Conservation (phyloP, 352 stramenopile genomes). For the Aphanomyces stellatus region DNA sequence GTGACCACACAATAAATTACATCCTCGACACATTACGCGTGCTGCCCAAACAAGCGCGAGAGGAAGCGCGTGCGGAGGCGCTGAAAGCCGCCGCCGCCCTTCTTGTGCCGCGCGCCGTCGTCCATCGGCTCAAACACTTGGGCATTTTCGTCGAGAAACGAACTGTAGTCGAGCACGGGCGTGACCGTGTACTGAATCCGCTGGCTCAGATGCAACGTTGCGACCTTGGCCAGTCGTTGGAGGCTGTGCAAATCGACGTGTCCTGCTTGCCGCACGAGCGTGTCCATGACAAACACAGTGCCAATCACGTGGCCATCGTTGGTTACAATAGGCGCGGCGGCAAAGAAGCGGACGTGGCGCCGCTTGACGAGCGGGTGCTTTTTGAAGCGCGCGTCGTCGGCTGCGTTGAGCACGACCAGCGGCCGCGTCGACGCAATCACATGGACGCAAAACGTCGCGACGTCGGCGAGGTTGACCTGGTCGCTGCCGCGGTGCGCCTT, state of each 20-base stretch:
- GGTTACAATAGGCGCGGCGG: constrained; percentile 70
- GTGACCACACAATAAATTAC: background rate
- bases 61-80: constrained; percentile 1
- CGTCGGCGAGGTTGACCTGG: constrained; percentile 67
- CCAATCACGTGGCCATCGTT: constrained; percentile 69
- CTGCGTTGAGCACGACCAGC: constrained; percentile 75
- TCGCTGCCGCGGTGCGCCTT: constrained; percentile 75
- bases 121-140: background rate
- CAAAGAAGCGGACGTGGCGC: constrained; percentile 65
- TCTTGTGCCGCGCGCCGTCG: background rate
- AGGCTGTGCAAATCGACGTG: constrained; percentile 3
- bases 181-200: constrained; percentile 6
- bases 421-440: constrained; percentile 77
- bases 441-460: constrained; percentile 71
- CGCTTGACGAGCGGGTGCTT: constrained; percentile 77
- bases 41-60: background rate
- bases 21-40: too few species aligned
- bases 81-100: constrained; percentile 3
- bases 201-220: background rate
- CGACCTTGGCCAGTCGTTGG: constrained; percentile 1
- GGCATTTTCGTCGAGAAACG: background rate
- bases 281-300: constrained; percentile 76
- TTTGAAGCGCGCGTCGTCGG: constrained; percentile 64
- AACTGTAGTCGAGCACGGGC: constrained; percentile 12
- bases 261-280: background rate